Evolutionary conservation across 2,329 filamentous ascomycete species (phyloP), one percentile per base, ranked within the genome.

Genomic region (Penicillium sp.): DNA sequence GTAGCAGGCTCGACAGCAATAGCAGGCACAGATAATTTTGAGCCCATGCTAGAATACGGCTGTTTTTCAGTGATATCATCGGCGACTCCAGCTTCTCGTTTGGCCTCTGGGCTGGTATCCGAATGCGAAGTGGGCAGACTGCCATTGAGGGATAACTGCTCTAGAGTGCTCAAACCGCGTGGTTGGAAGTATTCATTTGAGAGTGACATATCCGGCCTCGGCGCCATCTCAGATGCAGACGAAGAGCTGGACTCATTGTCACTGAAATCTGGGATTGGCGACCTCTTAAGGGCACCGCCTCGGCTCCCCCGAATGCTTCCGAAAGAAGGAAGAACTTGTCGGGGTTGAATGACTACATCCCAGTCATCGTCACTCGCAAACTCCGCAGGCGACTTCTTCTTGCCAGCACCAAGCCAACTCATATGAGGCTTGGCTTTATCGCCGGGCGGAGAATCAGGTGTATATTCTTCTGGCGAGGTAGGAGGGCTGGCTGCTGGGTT

Each of bases 311-410:
- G 78, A 50, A 87, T 79, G 66, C 85, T 87, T n/a, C 84, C 85
- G 70, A 87, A 87, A 0, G 80, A 84, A 8, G 85, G 85, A 27
- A 87, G 74, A 13, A 79, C 79, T 5, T 83, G 83, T 21, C 83
- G 78, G 31, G 85, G 85, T 66, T 81, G 82, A 73, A 86, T 81
- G 33, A 82, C 74, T 47, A 82, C 80, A 52, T 83, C 81, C 53
- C 82, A 77, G 43, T 84, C 81, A 54, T 85, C 78, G 19, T 81
- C 68, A 48, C 75, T 52, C 15, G 47, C 49, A 65, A 66, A 60
- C 15, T 71, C 69, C 29, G 66, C 56, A 3, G 63, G 44, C 15
- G 57, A 48, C 49, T 73, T 75, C 59, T 68, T 70, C 52, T 73
- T 74, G 23, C 68, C 67, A 25, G 73, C 60, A 23, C 69, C 68